Evolutionary conservation across 1,284 basidiomycete species (phyloP).

Genomic region (Moesziomyces aphidis): DNA sequence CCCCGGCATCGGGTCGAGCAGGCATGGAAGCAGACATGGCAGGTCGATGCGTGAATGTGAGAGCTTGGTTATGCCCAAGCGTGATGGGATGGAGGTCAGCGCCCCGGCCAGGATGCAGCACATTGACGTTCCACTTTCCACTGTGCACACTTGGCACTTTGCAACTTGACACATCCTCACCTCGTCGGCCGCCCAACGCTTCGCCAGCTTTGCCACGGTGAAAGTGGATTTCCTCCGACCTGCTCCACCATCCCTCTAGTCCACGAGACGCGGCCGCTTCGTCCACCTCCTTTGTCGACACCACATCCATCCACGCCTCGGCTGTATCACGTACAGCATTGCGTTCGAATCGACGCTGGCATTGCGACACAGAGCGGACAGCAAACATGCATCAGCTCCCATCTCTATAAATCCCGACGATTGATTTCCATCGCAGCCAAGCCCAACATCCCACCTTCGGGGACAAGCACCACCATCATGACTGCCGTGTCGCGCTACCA

Average conservation of each 20-base stretch:
- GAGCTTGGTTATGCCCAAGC: background rate
- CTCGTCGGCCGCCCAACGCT: background rate
- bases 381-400: conserved; percentile 23
- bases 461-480: conserved; percentile 18
- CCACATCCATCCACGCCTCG: background rate
- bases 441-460: too few species aligned
- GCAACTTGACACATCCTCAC: background rate
- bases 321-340: background rate
- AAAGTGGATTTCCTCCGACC: background rate
- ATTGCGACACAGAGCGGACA: background rate
- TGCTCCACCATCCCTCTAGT: background rate
- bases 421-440: background rate
- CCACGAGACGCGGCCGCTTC: background rate
- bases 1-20: background rate
- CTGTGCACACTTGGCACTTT: background rate
- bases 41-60: background rate
- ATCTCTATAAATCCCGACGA: conserved; percentile 1
- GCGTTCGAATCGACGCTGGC: background rate
- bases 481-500: conserved; percentile 32
- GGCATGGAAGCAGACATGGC: too few species aligned
- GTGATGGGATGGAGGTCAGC: too few species aligned
- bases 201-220: too few species aligned
- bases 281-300: background rate
- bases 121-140: background rate
- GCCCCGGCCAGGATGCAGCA: background rate